Conservation (phyloP, 148 eudicot species). For the Arctostaphylos glauca region DNA sequence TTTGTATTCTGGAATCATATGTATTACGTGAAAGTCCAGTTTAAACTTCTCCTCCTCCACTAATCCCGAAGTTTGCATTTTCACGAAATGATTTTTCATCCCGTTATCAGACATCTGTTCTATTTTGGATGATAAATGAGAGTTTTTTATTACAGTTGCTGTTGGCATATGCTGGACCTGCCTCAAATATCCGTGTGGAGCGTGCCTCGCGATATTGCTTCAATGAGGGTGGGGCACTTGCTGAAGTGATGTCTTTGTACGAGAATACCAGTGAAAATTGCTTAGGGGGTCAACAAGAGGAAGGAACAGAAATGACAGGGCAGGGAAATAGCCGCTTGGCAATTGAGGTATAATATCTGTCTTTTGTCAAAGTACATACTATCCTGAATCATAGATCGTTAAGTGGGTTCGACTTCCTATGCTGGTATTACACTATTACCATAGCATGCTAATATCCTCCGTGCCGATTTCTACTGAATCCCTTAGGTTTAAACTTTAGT, state of each 20-base stretch:
- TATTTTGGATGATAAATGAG: background rate
- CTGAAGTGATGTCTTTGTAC: slow-evolving; percentile 63
- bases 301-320: slow-evolving; percentile 24
- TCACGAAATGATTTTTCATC: background rate
- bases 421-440: background rate
- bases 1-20: background rate
- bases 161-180: slow-evolving; percentile 79
- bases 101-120: background rate
- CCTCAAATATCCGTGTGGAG: slow-evolving; percentile 82
- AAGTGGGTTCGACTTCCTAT: background rate
- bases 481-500: background rate
- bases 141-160: slow-evolving; percentile 49
- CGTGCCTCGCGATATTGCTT: slow-evolving; percentile 64
- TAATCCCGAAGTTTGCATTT: background rate
- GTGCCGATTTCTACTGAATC: background rate
- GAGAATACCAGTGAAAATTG: slow-evolving; percentile 36
- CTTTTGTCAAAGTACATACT: background rate
- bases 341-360: slow-evolving; percentile 46
- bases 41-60: background rate
- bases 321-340: slow-evolving; percentile 30
- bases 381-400: background rate
- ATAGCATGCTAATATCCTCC: background rate
- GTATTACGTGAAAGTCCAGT: background rate
- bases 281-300: slow-evolving; percentile 22
- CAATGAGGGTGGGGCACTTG: slow-evolving; percentile 69